Conservation (phyloP, 2,329 filamentous ascomycete species). For the Cyphellophora europaea region DNA sequence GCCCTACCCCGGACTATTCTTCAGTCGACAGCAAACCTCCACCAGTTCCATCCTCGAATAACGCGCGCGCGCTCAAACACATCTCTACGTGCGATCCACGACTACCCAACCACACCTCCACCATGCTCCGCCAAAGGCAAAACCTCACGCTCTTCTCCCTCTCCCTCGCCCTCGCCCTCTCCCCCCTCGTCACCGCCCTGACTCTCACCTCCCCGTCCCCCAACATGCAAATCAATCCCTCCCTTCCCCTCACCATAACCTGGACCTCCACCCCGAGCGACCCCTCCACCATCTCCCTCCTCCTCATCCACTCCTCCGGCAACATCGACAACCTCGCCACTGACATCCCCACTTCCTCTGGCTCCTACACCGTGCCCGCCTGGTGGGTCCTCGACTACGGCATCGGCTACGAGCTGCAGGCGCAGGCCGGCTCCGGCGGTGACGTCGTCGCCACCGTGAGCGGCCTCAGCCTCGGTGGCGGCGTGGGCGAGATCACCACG, state of each 20-base stretch:
- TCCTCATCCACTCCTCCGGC: constrained; percentile 30
- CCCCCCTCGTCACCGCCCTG: constrained; percentile 4
- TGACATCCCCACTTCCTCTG: constrained; percentile 6
- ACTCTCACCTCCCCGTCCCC: constrained; percentile 11
- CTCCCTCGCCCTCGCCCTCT: constrained; percentile 3
- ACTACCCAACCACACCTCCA: constrained; percentile 1
- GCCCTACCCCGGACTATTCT: not conserved
- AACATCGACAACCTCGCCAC: constrained; percentile 6
- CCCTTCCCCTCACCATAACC: constrained; percentile 14
- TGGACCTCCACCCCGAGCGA: constrained; percentile 23
- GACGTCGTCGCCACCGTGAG: constrained; percentile 3
- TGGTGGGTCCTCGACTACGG: constrained; percentile 5
- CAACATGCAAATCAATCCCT: constrained; percentile 7
- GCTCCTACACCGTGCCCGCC: constrained; percentile 6
- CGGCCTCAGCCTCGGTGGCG: constrained; percentile 2
- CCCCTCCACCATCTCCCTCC: constrained; percentile 29
- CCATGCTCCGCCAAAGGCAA: not conserved
- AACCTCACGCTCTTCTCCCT: too few relatives aligned
- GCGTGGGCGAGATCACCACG: constrained; percentile 2
- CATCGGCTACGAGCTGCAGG: constrained; percentile 4
- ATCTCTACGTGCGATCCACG: not conserved
- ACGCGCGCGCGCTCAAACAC: not conserved
- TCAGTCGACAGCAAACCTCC: constrained; percentile 4
- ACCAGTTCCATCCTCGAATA: not conserved
- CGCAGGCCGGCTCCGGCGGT: constrained; percentile 2